Base-by-base conservation (phyloP, 192 early-diverging fungal species). In the Dissophora globulifera region DNA sequence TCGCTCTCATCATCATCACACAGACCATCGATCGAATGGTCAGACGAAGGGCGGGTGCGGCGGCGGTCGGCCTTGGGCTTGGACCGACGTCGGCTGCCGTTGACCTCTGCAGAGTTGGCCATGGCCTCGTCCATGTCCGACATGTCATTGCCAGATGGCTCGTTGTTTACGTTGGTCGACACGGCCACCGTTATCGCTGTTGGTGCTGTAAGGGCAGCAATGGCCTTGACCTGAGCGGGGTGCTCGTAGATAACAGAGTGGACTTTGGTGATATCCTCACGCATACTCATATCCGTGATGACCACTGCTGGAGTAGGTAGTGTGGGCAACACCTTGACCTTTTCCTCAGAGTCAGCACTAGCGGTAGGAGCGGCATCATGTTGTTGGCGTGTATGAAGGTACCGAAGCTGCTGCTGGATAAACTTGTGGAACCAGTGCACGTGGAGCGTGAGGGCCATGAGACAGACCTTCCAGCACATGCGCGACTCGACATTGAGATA, bases 371-470 rank as follows among this genome's bases (percentile, higher is more conserved):
- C n/a, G n/a, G n/a, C n/a, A n/a, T n/a, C n/a, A n/a, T n/a, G n/a
- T n/a, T 56, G 43, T 10, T 56, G 27, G 41, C 58, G 50, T 22
- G 47, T 58, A n/a, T 35, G 56, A 38, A 67, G 38, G 30, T 67
- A 67, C 10, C 72, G 63, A 13, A 67, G 16, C 19, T 76, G 72
- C 26, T 76, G 72, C 20, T 76, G 63, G 38, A 76, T 38, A 50
- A 76, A 76, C 50, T 67, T 66, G 3, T 53, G 16, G 58, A 76
- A 67, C 72, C 72, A 76, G 40, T 76, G 53, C 13, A 76, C 31
- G 41, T 76, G 72, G 20, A 76, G 33, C 33, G 57, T 19, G 4
- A 76, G 58, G 0, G 72, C 64, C 50, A 66, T 57, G 7, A 61
- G 8, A 1, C n/a, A 48, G 15, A 75, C 71, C 56, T 75, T 75